phyloP scores from a whole-genome alignment of 352 stramenopile genomes.

The Elongisporangium senticosum region DNA sequence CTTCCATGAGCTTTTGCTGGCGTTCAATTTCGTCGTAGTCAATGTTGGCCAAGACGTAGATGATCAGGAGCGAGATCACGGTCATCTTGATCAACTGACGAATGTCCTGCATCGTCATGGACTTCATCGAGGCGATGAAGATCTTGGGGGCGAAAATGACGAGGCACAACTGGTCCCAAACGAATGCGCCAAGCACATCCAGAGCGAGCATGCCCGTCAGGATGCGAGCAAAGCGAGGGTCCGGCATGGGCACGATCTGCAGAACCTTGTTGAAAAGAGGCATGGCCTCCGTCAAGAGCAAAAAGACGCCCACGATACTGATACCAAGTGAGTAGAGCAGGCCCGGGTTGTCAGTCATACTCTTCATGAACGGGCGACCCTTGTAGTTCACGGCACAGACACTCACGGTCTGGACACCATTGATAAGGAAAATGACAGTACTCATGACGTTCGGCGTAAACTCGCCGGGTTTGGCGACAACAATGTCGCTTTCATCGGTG shows the following conservation, averaged over 20 bases:
- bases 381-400: constrained; percentile 99
- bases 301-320: constrained; percentile 84
- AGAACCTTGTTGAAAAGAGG: constrained; percentile 90
- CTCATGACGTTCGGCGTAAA: constrained; percentile 99
- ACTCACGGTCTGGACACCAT: constrained; percentile 92
- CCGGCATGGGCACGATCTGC: constrained; percentile 90
- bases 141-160: constrained; percentile 85
- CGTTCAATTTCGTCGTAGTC: constrained; percentile 89
- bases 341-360: constrained; percentile 94
- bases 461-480: constrained; percentile 73
- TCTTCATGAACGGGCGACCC: constrained; percentile 98
- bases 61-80: constrained; percentile 74
- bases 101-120: constrained; percentile 75
- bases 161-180: constrained; percentile 82
- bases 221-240: constrained; percentile 76
- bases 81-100: constrained; percentile 84
- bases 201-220: constrained; percentile 78
- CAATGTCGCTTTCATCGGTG: constrained; percentile 74
- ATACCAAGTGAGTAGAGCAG: constrained; percentile 91
- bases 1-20: constrained; percentile 76
- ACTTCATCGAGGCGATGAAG: constrained; percentile 72
- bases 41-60: constrained; percentile 86
- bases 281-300: constrained; percentile 90
- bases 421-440: constrained; percentile 97
- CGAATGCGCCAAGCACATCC: constrained; percentile 81